Conservation (phyloP, 169 alveolate genomes). For the Babesia caballi region DNA sequence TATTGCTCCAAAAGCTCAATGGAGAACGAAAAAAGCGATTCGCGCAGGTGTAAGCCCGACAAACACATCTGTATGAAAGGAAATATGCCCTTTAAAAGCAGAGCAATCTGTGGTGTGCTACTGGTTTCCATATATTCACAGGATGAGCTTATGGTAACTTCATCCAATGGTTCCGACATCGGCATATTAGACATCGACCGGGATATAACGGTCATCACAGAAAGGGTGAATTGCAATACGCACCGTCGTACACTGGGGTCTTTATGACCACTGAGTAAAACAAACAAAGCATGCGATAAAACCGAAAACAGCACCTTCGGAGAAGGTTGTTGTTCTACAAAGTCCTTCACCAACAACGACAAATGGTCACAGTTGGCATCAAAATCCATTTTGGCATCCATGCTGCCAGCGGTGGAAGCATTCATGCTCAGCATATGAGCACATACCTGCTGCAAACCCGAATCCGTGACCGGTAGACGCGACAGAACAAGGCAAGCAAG, state of each 20-base stretch:
- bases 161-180: not conserved
- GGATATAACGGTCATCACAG: slow-evolving; percentile 12
- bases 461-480: slow-evolving; percentile 24
- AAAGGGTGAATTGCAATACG: slow-evolving; percentile 19
- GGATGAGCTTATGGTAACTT: not conserved
- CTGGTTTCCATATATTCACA: slow-evolving; percentile 19
- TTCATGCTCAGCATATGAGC: slow-evolving; percentile 23
- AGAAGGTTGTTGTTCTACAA: not conserved
- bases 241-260: slow-evolving; percentile 52
- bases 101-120: not conserved
- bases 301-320: slow-evolving; percentile 18
- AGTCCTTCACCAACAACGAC: not conserved
- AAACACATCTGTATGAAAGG: slow-evolving; percentile 41
- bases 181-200: not conserved
- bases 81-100: slow-evolving; percentile 18
- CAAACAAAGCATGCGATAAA: slow-evolving; percentile 34
- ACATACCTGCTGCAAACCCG: not conserved
- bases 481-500: slow-evolving; percentile 4
- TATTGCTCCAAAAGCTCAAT: slow-evolving; percentile 49
- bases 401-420: not conserved
- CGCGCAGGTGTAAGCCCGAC: not conserved
- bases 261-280: slow-evolving; percentile 16
- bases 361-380: slow-evolving; percentile 41
- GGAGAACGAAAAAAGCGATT: slow-evolving; percentile 10
- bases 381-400: slow-evolving; percentile 40